phyloP scores from a whole-genome alignment of 2,329 filamentous ascomycete genomes.

The Coniochaeta sp. region DNA sequence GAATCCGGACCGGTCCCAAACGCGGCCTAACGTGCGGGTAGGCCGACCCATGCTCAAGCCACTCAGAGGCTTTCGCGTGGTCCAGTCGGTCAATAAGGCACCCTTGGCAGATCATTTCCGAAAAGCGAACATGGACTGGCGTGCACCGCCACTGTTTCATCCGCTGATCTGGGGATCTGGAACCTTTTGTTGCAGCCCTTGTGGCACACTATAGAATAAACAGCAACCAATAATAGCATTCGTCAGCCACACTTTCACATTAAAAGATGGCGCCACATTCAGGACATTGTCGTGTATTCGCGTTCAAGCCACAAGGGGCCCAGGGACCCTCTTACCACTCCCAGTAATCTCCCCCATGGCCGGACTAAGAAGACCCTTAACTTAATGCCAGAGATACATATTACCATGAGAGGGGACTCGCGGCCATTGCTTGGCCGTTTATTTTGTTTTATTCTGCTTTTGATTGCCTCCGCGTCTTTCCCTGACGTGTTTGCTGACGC shows the following conservation, averaged over 20 bases:
- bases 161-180: slow-evolving; percentile 1
- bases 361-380: background rate
- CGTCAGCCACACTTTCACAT: background rate
- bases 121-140: background rate
- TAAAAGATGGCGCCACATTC: background rate
- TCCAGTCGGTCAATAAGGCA: background rate
- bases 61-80: background rate
- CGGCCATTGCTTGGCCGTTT: background rate
- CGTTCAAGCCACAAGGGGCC: background rate
- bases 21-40: background rate
- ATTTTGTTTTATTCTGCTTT: background rate
- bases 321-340: background rate
- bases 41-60: background rate
- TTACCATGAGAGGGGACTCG: background rate
- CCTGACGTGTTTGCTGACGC: background rate
- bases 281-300: no score
- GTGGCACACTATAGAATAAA: background rate
- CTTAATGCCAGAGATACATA: background rate
- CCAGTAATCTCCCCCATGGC: background rate
- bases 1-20: background rate
- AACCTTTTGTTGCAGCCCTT: background rate
- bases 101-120: background rate
- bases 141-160: slow-evolving; percentile 1
- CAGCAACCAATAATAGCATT: background rate
- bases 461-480: background rate